Evolutionary conservation across 2,329 filamentous ascomycete genomes (phyloP).

Genomic region (Juglanconis sp.): DNA sequence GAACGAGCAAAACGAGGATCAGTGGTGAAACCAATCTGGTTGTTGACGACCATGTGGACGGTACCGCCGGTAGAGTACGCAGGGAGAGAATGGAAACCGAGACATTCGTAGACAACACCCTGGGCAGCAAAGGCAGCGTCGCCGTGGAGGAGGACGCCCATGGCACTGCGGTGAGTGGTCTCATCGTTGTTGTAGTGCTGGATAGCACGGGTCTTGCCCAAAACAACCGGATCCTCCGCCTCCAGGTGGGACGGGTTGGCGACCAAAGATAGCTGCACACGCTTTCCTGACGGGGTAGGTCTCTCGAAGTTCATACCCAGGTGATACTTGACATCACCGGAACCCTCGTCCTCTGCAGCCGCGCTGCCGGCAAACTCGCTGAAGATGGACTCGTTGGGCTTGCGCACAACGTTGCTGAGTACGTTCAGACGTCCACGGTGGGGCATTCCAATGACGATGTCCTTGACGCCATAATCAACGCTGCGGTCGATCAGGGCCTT

Average conservation of each 20-base stretch:
- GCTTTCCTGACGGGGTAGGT: slow-evolving; percentile 95
- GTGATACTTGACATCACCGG: slow-evolving; percentile 99
- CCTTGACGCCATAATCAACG: slow-evolving; percentile 97
- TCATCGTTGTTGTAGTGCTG: slow-evolving; percentile 99
- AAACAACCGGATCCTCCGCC: slow-evolving; percentile 94
- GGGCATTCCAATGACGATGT: slow-evolving; percentile 99
- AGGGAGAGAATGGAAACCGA: slow-evolving; percentile 94
- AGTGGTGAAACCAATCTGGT: slow-evolving; percentile 99
- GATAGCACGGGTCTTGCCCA: slow-evolving; percentile 96
- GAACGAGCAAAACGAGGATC: slow-evolving; percentile 96
- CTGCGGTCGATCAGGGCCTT: slow-evolving; percentile 98
- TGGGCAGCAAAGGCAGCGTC: slow-evolving; percentile 96
- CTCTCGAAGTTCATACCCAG: slow-evolving; percentile 99
- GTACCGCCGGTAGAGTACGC: slow-evolving; percentile 97
- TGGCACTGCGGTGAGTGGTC: slow-evolving; percentile 80
- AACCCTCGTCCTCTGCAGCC: slow-evolving; percentile 89
- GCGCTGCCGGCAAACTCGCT: slow-evolving; percentile 91
- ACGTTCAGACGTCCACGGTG: slow-evolving; percentile 98
- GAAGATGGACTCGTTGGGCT: slow-evolving; percentile 99
- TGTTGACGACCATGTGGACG: slow-evolving; percentile 96
- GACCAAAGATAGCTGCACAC: slow-evolving; percentile 96
- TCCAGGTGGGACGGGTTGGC: slow-evolving; percentile 98
- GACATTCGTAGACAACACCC: slow-evolving; percentile 96
- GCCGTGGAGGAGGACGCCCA: slow-evolving; percentile 94
- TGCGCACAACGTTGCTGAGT: slow-evolving; percentile 95